Evolutionary conservation across 2,329 filamentous ascomycete species (phyloP).

Genomic region (Ophiostoma sp.): DNA sequence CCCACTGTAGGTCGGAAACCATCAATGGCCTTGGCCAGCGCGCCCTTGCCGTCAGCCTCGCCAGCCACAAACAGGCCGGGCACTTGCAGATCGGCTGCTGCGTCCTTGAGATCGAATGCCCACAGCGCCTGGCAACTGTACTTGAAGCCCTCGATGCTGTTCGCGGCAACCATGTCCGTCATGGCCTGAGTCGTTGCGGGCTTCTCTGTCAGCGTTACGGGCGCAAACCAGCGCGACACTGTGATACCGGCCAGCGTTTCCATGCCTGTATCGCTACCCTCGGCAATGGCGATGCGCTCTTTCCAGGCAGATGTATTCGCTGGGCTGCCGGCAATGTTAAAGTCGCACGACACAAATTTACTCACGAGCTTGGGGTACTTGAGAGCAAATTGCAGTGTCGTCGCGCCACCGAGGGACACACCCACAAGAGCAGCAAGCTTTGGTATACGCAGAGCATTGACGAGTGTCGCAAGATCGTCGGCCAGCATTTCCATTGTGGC

Average conservation of each 20-base stretch:
- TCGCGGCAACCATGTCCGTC: conserved; percentile 61
- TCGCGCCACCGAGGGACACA: conserved; percentile 76
- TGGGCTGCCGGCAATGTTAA: conserved; percentile 64
- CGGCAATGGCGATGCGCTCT: conserved; percentile 64
- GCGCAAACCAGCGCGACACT: conserved; percentile 74
- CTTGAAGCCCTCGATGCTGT: conserved; percentile 64
- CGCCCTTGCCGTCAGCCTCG: conserved; percentile 62
- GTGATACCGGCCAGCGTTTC: conserved; percentile 62
- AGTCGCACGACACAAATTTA: conserved; percentile 70
- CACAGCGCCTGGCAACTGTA: conserved; percentile 65
- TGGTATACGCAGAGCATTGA: conserved; percentile 63
- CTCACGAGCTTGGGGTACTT: conserved; percentile 54
- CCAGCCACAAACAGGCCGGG: conserved; percentile 67
- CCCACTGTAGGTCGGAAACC: conserved; percentile 60
- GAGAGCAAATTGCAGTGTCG: conserved; percentile 66
- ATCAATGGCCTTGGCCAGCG: conserved; percentile 73
- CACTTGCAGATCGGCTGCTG: conserved; percentile 49
- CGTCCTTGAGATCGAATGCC: conserved; percentile 59
- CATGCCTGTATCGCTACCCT: conserved; percentile 50
- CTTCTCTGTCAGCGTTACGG: conserved; percentile 41
- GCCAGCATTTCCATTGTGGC: conserved; percentile 61
- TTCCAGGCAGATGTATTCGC: conserved; percentile 76
- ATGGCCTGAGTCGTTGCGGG: conserved; percentile 49
- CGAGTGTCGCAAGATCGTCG: conserved; percentile 59
- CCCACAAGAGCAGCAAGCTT: conserved; percentile 64